Base-by-base conservation (phyloP, 2,329 filamentous ascomycete species). In the Myriosclerotinia duriaeana region DNA sequence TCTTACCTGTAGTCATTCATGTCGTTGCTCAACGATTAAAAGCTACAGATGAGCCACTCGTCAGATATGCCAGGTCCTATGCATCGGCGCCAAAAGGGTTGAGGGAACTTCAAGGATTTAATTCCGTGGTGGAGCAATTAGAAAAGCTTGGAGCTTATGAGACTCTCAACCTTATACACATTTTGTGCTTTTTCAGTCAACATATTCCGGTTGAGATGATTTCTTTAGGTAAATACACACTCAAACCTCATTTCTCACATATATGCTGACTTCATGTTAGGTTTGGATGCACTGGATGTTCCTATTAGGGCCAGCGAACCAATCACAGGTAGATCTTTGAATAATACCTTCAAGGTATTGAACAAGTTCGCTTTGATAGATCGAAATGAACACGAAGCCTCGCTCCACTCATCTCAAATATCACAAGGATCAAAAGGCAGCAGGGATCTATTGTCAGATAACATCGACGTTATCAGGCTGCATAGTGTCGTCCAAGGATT, bases 201-300 rank as follows among this genome's bases (percentile, higher is more conserved):
- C 82, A 87, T 66, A 80, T 90, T 6, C 89, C 89, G 0, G 85
- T 90, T 30, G 87, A 87, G 65, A 84, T 91, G 80, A 78, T 91
- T 15, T 79, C 78, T 40, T 78, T 89, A 20, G 87, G 87, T 75
- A 75, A 71, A 78, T 69, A 55, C 20, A 40, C 55, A 40, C 14
- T 5, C 17, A 1, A 14, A 3, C 11, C 6, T n/a, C 2, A 17
- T n/a, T 50, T 15, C 7, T 5, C 50, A 5, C 30, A 53, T 38
- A 40, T 17, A 34, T 65, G 38, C 46, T 46, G 61, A 46, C 20
- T 15, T 12, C 7, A n/a, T 72, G 54, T 38, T 61, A 82, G 81
- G 82, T 15, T 73, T 83, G 0, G 78, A 78, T 55, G 80, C 78
- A 0, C 75, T 84, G 5, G 80, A 82, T 40, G 81, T 82, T 1